Evolutionary conservation across 805 yeast species (phyloP).

Genomic region (Metschnikowia proteae): DNA sequence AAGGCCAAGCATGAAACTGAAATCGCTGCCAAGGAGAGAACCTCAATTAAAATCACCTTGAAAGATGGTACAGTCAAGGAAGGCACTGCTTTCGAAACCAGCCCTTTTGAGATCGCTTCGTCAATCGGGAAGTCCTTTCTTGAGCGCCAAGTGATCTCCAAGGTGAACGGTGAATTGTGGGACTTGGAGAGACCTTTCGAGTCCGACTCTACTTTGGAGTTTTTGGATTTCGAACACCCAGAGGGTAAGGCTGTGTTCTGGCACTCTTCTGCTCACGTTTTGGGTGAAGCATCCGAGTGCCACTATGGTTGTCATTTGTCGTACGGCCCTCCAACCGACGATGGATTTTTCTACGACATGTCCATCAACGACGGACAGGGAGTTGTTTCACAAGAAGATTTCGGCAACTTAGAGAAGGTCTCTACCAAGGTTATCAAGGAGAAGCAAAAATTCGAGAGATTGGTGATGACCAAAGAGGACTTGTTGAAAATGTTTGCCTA

Average conservation of each 20-base stretch:
- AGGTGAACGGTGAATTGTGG: slow-evolving; percentile 86
- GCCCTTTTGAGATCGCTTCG: slow-evolving; percentile 82
- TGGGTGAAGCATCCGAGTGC: slow-evolving; percentile 98
- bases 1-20: slow-evolving; percentile 74
- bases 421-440: slow-evolving; percentile 90
- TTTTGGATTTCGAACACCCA: slow-evolving; percentile 86
- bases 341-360: slow-evolving; percentile 97
- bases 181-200: slow-evolving; percentile 94
- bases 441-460: slow-evolving; percentile 91
- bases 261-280: slow-evolving; percentile 98
- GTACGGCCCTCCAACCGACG: slow-evolving; percentile 93
- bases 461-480: slow-evolving; percentile 88
- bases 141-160: slow-evolving; percentile 87
- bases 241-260: slow-evolving; percentile 96
- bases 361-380: slow-evolving; percentile 69
- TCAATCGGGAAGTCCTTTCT: slow-evolving; percentile 81
- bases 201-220: slow-evolving; percentile 61
- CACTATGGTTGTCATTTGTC: slow-evolving; percentile 88
- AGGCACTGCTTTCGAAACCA: slow-evolving; percentile 84
- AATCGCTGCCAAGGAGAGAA: slow-evolving; percentile 55
- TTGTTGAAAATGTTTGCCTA: slow-evolving; percentile 88
- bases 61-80: slow-evolving; percentile 80
- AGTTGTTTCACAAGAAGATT: slow-evolving; percentile 76
- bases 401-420: slow-evolving; percentile 75
- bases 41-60: slow-evolving; percentile 70